Evolutionary conservation across 2,329 filamentous ascomycete species (phyloP), one percentile per base, ranked within the genome.

Genomic region (Trichophaea hybrida): DNA sequence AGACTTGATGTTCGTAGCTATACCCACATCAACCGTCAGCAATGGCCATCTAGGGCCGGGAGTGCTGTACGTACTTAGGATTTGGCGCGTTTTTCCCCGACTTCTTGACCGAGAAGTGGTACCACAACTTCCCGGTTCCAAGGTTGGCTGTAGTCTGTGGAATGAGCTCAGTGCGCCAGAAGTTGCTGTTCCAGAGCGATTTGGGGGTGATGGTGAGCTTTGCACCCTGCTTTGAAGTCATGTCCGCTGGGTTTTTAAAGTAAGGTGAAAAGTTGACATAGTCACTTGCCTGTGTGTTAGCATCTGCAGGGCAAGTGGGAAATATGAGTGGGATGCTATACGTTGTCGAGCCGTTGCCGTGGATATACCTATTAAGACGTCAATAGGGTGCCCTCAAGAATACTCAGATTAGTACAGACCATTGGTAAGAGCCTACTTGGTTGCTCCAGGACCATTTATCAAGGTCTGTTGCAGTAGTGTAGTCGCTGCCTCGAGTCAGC

Each of bases 151-250:
- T 78, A 0, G 83, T 86, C 72, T 86, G 81, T 6, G 84, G 84
- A 65, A 88, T 88, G 61, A 88, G 74, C 73, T 88, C 85, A 0
- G 82, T 86, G 55, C 84, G 78, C 70, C 83, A 80, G 84, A 87
- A 87, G 69, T 86, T 82, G 24, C 80, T 81, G 71, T 87, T 83
- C 84, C 84, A 88, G 70, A 80, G 85, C 1, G 84, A 77, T 0
- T 79, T 83, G 67, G 71, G 71, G 68, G 76, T 74, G 54, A 88
- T 82, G 4, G 81, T 84, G 71, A 88, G 80, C 69, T 84, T 83
- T 65, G 79, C 80, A 15, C 84, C 85, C 71, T 85, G 79, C 38
- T 74, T 77, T 54, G 80, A 82, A 53, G 74, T 75, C 0, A 74
- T 75, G 70, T 86, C 83, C 65, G 77, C 78, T 0, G 82, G 79